Conservation (phyloP, 768 basidiomycete genomes). For the Podaxis sp. region DNA sequence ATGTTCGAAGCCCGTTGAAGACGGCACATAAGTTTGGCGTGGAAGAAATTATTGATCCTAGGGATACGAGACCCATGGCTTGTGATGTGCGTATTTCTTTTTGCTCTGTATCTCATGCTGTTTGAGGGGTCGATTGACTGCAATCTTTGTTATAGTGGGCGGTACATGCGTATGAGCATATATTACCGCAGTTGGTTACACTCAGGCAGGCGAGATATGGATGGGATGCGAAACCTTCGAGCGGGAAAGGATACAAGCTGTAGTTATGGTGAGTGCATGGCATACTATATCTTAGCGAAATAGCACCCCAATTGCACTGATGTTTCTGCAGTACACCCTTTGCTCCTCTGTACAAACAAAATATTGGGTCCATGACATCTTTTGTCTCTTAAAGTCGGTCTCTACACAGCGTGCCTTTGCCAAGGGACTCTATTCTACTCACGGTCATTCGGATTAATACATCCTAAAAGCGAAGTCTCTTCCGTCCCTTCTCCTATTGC, state of each 20-base stretch:
- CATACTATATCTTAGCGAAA: too few relatives aligned
- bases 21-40: constrained; percentile 40
- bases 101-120: background rate
- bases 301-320: too few relatives aligned
- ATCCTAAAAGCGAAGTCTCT: too few relatives aligned
- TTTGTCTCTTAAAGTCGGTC: too few relatives aligned
- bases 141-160: constrained; percentile 30
- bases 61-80: constrained; percentile 35
- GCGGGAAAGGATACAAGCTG: constrained; percentile 29
- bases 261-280: constrained; percentile 10
- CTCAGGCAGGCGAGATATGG: constrained; percentile 6
- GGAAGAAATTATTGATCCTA: constrained; percentile 42
- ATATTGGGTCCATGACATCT: too few relatives aligned
- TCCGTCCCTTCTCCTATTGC: too few relatives aligned
- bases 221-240: constrained; percentile 23
- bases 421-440: too few relatives aligned
- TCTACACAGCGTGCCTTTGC: too few relatives aligned
- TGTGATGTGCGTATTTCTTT: constrained; percentile 32
- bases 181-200: constrained; percentile 31
- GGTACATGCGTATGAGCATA: constrained; percentile 30
- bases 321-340: too few relatives aligned
- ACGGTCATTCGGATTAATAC: too few relatives aligned
- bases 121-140: background rate
- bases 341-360: too few relatives aligned
- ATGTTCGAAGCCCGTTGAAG: constrained; percentile 36